Evolutionary conservation across 2,329 filamentous ascomycete genomes (phyloP).

Genomic region (Ramularia collo-cygni): DNA sequence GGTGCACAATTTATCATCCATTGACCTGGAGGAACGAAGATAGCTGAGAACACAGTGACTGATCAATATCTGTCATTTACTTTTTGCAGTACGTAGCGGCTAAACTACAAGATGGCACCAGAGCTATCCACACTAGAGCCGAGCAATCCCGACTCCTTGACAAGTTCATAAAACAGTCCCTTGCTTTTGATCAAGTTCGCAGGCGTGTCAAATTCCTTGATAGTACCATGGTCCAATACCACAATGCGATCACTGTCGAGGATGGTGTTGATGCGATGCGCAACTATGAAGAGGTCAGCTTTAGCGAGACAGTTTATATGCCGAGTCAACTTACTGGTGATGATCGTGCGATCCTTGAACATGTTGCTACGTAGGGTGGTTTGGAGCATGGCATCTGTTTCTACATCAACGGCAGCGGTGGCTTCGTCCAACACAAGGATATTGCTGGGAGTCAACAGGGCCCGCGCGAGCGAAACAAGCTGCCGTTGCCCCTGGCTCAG

Average conservation of each 20-base stretch:
- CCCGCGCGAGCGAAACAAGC: constrained; percentile 85
- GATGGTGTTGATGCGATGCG: constrained; percentile 97
- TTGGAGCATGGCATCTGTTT: constrained; percentile 60
- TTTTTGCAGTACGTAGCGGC: no score
- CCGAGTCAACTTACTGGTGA: constrained; percentile 56
- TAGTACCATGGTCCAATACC: constrained; percentile 82
- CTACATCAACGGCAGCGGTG: constrained; percentile 67
- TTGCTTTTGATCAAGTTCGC: constrained; percentile 65
- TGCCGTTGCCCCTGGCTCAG: constrained; percentile 92
- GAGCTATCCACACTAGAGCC: constrained; percentile 31
- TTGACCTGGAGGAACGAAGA: no score
- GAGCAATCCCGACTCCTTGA: constrained; percentile 79
- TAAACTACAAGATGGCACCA: constrained; percentile 2
- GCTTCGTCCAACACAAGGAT: constrained; percentile 96
- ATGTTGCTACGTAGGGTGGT: constrained; percentile 55
- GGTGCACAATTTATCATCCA: no score
- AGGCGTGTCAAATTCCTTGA: constrained; percentile 89
- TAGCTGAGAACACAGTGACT: no score
- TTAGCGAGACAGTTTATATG: not conserved
- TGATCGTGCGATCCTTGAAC: constrained; percentile 90
- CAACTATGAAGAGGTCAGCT: constrained; percentile 43
- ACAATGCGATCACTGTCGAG: constrained; percentile 83
- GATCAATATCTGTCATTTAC: no score
- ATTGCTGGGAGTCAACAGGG: constrained; percentile 89
- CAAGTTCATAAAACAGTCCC: constrained; percentile 81